Percentiles rank a stretch among this genome's conserved stretches.
These are phyloP conservation scores for barley (Hordeum vulgare) DNA, from an alignment of 176 grass and related monocot genomes.

Conservation along the genomic window DNA sequence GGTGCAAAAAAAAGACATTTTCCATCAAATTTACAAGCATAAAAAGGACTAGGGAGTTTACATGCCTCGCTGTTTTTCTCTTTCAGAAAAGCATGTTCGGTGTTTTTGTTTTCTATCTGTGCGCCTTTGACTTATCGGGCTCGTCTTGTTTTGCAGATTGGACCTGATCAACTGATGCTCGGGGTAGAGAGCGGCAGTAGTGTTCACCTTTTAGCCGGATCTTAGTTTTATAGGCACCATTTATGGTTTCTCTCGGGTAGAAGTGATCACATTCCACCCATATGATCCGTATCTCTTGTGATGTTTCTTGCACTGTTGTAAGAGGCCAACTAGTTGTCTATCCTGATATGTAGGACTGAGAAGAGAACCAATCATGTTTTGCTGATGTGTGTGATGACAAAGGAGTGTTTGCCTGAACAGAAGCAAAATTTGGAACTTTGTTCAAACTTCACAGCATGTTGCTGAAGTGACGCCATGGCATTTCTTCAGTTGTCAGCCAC, in stretches of 20 bases:
- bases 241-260: neutral
- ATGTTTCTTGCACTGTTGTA: neutral
- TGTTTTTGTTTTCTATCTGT: neutral
- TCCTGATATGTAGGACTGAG: neutral
- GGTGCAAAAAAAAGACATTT: neutral
- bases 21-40: neutral
- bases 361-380: neutral
- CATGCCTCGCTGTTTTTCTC: neutral
- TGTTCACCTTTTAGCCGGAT: neutral
- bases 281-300: neutral
- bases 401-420: neutral
- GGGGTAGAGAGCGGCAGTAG: neutral
- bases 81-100: neutral
- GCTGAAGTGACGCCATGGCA: neutral
- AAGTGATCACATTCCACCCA: neutral
- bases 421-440: neutral
- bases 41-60: neutral
- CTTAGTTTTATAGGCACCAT: neutral
- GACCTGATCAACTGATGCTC: neutral
- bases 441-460: neutral
- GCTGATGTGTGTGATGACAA: neutral
- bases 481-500: neutral
- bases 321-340: neutral
- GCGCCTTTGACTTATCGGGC: neutral
- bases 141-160: slow-evolving; percentile 6